Base-by-base conservation (phyloP, 176 grass and related monocot species). In the Carex kokanica region DNA sequence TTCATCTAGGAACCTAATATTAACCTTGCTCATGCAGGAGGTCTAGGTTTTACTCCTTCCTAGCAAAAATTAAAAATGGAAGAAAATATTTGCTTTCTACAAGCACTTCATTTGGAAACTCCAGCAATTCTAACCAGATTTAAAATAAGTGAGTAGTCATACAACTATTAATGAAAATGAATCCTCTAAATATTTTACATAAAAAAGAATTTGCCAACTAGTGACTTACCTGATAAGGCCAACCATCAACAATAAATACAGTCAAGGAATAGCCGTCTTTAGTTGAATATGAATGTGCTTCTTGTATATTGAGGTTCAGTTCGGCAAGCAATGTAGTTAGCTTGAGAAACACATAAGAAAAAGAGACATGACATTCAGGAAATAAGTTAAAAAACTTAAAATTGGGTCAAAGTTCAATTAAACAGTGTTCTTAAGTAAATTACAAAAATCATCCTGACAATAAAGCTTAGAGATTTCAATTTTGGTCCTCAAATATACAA, bases 281-380 rank as follows among this genome's bases (percentile, higher is more conserved):
- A 67, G 80, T 82, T 25, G 80, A 61, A 82, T 64, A 82, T 82
- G 80, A 21, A 82, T 82, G 80, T 54, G 80, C 80, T 66, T 82
- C 80, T 82, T 66, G 80, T 61, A 82, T 82, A 82, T 82, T 82
- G 24, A 82, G 80, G 45, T 82, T 53, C 60, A 82, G 12, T 64
- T 82, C 62, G 8, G 80, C 41, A 82, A 82, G 80, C 61, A 82
- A 82, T 16, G 41, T 64, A 23, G 80, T 82, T 17, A 82, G 38
- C 80, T 82, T 64, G 47, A 82, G 60, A 66, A 67, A 51, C 18
- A 81, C 9, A 62, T 6, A 80, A 62, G 54, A 77, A 41, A 81
- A 64, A 2, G 2, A 52, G 61, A 52, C 1, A 81, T 14, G 24
- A 63, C 2, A 25, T 64, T 64, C 20, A 52, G 60, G 11, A 64